Conservation (phyloP, 1,284 basidiomycete genomes). For the Moniliophthora roreri region DNA sequence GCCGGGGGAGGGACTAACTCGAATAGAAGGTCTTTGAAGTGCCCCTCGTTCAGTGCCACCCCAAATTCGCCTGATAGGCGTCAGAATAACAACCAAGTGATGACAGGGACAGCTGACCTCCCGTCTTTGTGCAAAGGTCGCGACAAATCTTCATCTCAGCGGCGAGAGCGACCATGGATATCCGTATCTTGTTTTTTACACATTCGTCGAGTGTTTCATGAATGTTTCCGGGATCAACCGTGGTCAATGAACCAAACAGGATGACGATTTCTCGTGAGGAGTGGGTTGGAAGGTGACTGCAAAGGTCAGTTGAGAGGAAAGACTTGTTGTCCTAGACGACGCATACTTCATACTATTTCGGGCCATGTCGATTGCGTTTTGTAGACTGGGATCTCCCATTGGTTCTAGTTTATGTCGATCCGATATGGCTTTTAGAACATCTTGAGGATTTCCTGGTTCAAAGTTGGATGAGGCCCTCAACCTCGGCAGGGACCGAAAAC, state of each 20-base stretch:
- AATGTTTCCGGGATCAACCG: slow-evolving; percentile 96
- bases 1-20: slow-evolving; percentile 96
- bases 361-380: slow-evolving; percentile 97
- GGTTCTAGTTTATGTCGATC: slow-evolving; percentile 91
- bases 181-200: slow-evolving; percentile 80
- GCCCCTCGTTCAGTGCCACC: slow-evolving; percentile 95
- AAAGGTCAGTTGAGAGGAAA: slow-evolving; percentile 6
- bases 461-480: not conserved
- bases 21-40: slow-evolving; percentile 94
- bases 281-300: slow-evolving; percentile 90
- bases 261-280: slow-evolving; percentile 94
- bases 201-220: slow-evolving; percentile 88
- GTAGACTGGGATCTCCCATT: slow-evolving; percentile 89
- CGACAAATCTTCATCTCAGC: slow-evolving; percentile 98
- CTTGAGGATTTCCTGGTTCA: slow-evolving; percentile 87
- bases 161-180: slow-evolving; percentile 89
- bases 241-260: slow-evolving; percentile 93
- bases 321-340: slow-evolving; percentile 6
- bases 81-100: not conserved
- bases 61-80: slow-evolving; percentile 78
- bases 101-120: slow-evolving; percentile 53
- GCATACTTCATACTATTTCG: slow-evolving; percentile 82
- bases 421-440: slow-evolving; percentile 82
- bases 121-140: slow-evolving; percentile 86
- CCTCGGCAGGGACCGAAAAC: slow-evolving; percentile 20